phyloP scores from a whole-genome alignment of 1,139 yeast genomes.

The Debaryomyces singareniensis region DNA sequence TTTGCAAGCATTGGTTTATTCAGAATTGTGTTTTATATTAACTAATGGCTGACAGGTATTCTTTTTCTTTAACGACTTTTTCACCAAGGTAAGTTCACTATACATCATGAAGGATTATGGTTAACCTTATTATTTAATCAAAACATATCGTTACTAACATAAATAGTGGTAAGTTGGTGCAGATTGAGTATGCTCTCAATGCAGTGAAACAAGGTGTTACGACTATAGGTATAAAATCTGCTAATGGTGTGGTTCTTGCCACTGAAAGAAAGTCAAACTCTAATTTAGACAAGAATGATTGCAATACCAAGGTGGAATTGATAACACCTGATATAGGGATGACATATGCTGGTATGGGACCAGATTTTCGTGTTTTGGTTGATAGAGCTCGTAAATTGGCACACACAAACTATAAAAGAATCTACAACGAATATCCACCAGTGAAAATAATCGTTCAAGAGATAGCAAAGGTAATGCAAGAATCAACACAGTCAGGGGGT shows the following conservation, averaged over 20 bases:
- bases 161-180: conserved; percentile 87
- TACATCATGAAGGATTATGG: not conserved
- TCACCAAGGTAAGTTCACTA: conserved; percentile 93
- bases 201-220: conserved; percentile 99
- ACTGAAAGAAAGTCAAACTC: conserved; percentile 91
- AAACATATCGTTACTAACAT: too few species aligned
- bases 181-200: conserved; percentile 94
- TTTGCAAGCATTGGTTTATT: too few species aligned
- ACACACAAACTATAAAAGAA: conserved; percentile 86
- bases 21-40: too few species aligned
- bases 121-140: not conserved
- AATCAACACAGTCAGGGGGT: conserved; percentile 97
- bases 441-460: conserved; percentile 91
- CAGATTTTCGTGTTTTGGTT: conserved; percentile 91
- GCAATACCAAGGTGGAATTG: conserved; percentile 71
- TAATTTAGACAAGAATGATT: conserved; percentile 65
- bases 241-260: conserved; percentile 94
- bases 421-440: conserved; percentile 96
- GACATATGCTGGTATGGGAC: conserved; percentile 98
- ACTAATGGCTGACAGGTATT: conserved; percentile 98
- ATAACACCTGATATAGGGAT: conserved; percentile 95
- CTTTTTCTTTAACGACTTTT: conserved; percentile 93
- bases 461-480: conserved; percentile 95
- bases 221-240: conserved; percentile 91
- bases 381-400: conserved; percentile 92